A percentile compares a stretch with the other conserved stretches of the same genome.
phyloP scores from a whole-genome alignment of 73 alveolate genomes.

The Paramecium caudatum region DNA sequence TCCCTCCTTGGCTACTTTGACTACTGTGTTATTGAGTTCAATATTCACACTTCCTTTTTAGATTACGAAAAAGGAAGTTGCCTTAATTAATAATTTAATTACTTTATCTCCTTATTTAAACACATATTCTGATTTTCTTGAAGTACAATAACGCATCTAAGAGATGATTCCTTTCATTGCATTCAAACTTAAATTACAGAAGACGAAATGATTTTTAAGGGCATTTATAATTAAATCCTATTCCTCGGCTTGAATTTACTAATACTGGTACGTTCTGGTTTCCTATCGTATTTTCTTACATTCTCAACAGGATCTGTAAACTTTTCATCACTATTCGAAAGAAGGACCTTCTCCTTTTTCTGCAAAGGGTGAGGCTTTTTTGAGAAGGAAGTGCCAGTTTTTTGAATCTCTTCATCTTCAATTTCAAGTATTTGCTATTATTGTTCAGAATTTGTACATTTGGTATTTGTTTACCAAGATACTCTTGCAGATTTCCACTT shows the following conservation, averaged over 20 bases:
- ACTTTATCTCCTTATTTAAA: slow-evolving; percentile 69
- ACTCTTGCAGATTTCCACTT: slow-evolving; percentile 21
- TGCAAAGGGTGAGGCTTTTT: slow-evolving; percentile 50
- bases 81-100: neutral
- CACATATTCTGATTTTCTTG: slow-evolving; percentile 17
- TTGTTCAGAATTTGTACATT: neutral
- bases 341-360: slow-evolving; percentile 30
- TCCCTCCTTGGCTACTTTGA: slow-evolving; percentile 73
- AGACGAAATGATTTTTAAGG: slow-evolving; percentile 57
- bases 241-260: neutral
- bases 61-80: slow-evolving; percentile 25
- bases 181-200: slow-evolving; percentile 11
- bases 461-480: slow-evolving; percentile 56
- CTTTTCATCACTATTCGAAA: slow-evolving; percentile 52
- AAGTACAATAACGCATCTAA: neutral
- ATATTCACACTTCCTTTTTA: slow-evolving; percentile 32
- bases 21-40: neutral
- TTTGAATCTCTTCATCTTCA: slow-evolving; percentile 38
- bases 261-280: neutral
- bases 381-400: neutral
- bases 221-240: slow-evolving; percentile 27
- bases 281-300: slow-evolving; percentile 1
- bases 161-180: neutral
- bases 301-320: neutral
- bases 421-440: neutral